phyloP scores from a whole-genome alignment of 768 basidiomycete species.

The Collybiopsis luxurians region DNA sequence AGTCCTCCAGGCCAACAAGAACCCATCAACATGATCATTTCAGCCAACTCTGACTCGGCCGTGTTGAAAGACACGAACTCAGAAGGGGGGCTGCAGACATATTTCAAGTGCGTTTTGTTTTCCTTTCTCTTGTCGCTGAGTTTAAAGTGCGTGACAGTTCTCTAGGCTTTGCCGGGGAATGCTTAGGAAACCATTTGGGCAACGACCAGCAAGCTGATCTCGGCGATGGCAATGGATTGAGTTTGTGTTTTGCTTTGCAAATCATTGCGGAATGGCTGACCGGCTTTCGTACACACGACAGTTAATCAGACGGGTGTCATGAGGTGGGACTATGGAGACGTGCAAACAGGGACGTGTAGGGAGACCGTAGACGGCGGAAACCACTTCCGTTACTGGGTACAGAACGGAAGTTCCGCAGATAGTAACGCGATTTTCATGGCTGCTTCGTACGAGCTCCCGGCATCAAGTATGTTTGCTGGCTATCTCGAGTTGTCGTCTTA shows the following conservation, averaged over 20 bases:
- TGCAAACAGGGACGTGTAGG: conserved; percentile 74
- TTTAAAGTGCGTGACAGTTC: conserved; percentile 43
- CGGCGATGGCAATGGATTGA: conserved; percentile 76
- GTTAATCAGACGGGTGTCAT: conserved; percentile 82
- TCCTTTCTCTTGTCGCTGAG: not conserved
- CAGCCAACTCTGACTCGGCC: conserved; percentile 65
- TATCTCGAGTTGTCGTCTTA: not conserved
- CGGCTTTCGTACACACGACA: conserved; percentile 22
- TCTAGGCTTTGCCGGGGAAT: conserved; percentile 72
- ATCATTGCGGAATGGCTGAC: not conserved
- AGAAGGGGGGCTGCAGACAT: conserved; percentile 79
- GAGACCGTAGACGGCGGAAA: conserved; percentile 86
- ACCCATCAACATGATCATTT: conserved; percentile 81
- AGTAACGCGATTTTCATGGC: conserved; percentile 79
- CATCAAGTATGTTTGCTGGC: conserved; percentile 38
- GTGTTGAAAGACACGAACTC: conserved; percentile 60
- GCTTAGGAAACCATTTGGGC: conserved; percentile 79
- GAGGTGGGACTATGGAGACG: conserved; percentile 81
- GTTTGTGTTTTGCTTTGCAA: conserved; percentile 37
- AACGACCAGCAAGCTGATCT: conserved; percentile 68
- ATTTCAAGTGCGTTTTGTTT: conserved; percentile 59
- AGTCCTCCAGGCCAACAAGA: conserved; percentile 77
- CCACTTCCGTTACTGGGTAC: conserved; percentile 88
- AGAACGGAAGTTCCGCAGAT: conserved; percentile 62
- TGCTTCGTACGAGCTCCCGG: conserved; percentile 68